Base-by-base conservation (phyloP, 352 stramenopile species). In the Phytophthora capsici region DNA sequence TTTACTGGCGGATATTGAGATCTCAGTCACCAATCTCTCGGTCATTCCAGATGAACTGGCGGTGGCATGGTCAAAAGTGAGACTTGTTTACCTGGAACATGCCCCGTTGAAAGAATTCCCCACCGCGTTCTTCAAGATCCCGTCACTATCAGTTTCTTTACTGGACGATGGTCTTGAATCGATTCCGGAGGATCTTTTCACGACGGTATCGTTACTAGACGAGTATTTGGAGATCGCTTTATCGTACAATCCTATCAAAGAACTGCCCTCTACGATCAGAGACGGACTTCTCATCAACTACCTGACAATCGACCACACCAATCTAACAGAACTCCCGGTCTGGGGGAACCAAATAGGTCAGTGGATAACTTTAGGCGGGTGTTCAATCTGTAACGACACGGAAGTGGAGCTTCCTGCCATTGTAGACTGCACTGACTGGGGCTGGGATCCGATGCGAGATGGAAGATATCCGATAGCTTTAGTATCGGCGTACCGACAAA, bases 1-100 rank as follows among this genome's bases (percentile, higher is more conserved):
- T 3, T 69, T 77, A 4, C 61, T 86, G n/a, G 76, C 48, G 9
- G 81, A 88, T 23, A 74, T 83, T 36, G 77, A 86, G 40, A 75
- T 86, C n/a, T 66, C 61, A 1, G 22, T 66, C 6, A 75, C 71
- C 6, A 86, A 86, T n/a, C 45, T 80, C 17, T 72, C 56, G 0
- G 3, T 52, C 3, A 57, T 80, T 22, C 69, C 77, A 0, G 19
- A 51, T 2, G 62, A 81, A 17, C 57, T 84, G 9, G 43, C 70
- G 25, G 34, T 68, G 13, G 46, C 44, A 0, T 81, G 66, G 72
- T 28, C 45, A 6, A 55, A 62, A 10, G 71, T 79, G 47, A 38
- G 63, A 22, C 37, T 80, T 2, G 57, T 82, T 7, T 84, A 78
- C 43, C 16, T 82, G 16, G 76, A 82, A 34, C 54, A 76, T 26